Base-by-base conservation (phyloP, 2,329 filamentous ascomycete species). In the Colletotrichum aenigma region DNA sequence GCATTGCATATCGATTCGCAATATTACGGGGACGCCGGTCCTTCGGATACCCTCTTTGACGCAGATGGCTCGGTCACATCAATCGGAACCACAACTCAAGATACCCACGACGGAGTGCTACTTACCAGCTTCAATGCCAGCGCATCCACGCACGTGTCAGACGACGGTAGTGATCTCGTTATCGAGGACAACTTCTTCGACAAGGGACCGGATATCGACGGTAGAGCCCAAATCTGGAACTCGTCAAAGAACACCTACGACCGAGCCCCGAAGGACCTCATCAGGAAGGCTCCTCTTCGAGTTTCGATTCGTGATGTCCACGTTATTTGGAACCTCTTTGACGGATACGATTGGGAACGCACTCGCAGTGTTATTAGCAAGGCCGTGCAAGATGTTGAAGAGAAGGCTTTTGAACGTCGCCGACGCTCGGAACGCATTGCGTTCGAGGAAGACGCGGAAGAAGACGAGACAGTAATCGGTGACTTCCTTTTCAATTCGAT, bases 401-500 rank as follows among this genome's bases (percentile, higher is more conserved):
- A 89, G 58, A 95, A 93, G 82, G 96, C 95, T 2, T 92, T 94
- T 62, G 95, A 98, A 82, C 92, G 94, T 71, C 91, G 92, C 74
- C 87, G 91, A 28, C 88, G 91, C 56, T 84, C 87, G 60, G 88
- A 90, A 7, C 88, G 90, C 69, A 86, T 89, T 10, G 88, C 90
- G 70, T 81, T 85, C 82, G 91, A 84, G 80, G 94, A 93, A 69
- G 93, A 93, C 43, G 93, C 96, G 28, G 90, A 94, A 26, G 94
- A 98, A 65, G 94, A 96, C 58, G 94, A 96, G 83, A 95, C 93
- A 15, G 94, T 94, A 7, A 97, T 98, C 84, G 96, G 95, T 7
- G 97, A 99, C 82, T 98, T 97, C 79, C 88, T 99, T 18, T 99
- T 99, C 89, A 98, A 99, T 83, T 99, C 97, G 0, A 98, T 99